phyloP scores from a whole-genome alignment of 2,329 filamentous ascomycete species.

The Penicillium sp. region DNA sequence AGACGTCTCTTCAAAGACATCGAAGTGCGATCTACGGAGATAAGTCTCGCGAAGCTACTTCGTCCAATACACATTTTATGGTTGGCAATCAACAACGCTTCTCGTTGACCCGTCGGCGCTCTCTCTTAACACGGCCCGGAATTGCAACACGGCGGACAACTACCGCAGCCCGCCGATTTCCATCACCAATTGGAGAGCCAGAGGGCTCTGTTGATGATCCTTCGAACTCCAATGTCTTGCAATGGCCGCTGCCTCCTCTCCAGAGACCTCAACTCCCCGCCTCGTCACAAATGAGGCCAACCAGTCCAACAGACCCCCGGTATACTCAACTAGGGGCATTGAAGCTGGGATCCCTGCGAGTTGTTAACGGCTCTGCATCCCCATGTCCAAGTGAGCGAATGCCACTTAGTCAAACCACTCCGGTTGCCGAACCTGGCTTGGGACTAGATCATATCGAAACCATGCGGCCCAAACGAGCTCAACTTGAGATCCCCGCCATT shows the following conservation, averaged over 20 bases:
- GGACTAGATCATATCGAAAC: slow-evolving; percentile 19
- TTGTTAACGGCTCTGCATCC: slow-evolving; percentile 45
- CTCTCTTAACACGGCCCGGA: slow-evolving; percentile 40
- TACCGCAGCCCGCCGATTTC: slow-evolving; percentile 27
- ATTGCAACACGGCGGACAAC: slow-evolving; percentile 39
- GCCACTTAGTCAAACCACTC: slow-evolving; percentile 21
- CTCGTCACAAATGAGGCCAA: slow-evolving; percentile 21
- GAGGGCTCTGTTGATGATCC: slow-evolving; percentile 15
- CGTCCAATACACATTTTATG: slow-evolving; percentile 39
- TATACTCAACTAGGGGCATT: slow-evolving; percentile 47
- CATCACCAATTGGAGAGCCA: slow-evolving; percentile 30
- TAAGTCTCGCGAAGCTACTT: slow-evolving; percentile 31
- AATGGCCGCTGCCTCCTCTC: slow-evolving; percentile 26
- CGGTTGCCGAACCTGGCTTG: slow-evolving; percentile 16
- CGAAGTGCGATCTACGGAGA: slow-evolving; percentile 30
- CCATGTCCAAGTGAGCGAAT: slow-evolving; percentile 42
- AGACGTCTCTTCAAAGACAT: slow-evolving; percentile 30
- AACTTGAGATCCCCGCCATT: slow-evolving; percentile 25
- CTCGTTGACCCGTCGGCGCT: slow-evolving; percentile 43
- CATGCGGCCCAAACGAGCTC: slow-evolving; percentile 8
- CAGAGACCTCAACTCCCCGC: slow-evolving; percentile 15
- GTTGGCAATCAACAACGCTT: slow-evolving; percentile 38
- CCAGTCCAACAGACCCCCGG: slow-evolving; percentile 34
- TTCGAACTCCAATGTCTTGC: slow-evolving; percentile 16
- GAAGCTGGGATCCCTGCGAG: slow-evolving; percentile 45